Evolutionary conservation across 148 eudicot genomes (phyloP).

Genomic region (Vaccinium corymbosum): DNA sequence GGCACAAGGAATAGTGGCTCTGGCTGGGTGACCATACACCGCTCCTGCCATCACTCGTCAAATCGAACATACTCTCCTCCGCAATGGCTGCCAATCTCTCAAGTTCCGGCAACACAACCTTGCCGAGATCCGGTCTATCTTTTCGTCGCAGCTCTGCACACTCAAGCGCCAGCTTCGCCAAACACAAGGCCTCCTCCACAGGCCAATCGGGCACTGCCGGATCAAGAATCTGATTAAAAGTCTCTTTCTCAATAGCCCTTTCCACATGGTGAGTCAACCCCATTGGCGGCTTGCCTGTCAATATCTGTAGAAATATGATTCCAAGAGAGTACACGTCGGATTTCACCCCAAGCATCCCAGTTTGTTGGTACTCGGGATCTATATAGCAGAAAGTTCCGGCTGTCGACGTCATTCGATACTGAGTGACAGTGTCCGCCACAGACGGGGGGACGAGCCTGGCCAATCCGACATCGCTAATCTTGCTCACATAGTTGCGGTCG

Average conservation of each 20-base stretch:
- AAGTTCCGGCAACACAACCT: conserved; percentile 60
- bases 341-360: conserved; percentile 71
- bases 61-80: conserved; percentile 33
- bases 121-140: conserved; percentile 83
- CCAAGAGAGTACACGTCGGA: conserved; percentile 88
- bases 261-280: conserved; percentile 70
- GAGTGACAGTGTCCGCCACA: conserved; percentile 69
- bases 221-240: conserved; percentile 53
- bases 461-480: conserved; percentile 87
- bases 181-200: conserved; percentile 52
- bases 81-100: conserved; percentile 50
- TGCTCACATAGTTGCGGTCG: conserved; percentile 75
- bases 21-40: conserved; percentile 20
- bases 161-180: conserved; percentile 58
- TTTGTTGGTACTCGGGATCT: conserved; percentile 95
- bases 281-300: conserved; percentile 79
- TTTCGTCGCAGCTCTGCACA: conserved; percentile 77
- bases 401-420: conserved; percentile 79
- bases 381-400: conserved; percentile 97
- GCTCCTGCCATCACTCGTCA: conserved; percentile 16
- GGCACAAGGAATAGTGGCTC: conserved; percentile 35
- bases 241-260: conserved; percentile 62
- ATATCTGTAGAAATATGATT: conserved; percentile 68
- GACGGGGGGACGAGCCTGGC: conserved; percentile 90
- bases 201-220: conserved; percentile 75